These are phyloP conservation scores for Aspergillus sp. DNA, from an alignment of 2,329 filamentous ascomycete species.

Conservation along the genomic window DNA sequence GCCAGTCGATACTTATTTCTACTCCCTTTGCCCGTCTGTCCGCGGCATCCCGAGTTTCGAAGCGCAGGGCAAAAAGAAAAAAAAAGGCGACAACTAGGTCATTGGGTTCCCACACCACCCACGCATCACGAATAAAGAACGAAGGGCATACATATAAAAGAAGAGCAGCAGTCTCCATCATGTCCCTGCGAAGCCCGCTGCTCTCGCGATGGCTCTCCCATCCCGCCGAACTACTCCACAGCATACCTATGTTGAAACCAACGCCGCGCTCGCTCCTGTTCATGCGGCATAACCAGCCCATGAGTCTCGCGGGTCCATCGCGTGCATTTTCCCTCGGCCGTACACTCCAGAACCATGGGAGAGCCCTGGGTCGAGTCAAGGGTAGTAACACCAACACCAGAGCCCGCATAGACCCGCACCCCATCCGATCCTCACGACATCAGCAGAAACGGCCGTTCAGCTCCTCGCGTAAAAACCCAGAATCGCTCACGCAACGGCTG, in stretches of 20 bases:
- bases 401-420: not conserved
- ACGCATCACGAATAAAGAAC: not conserved
- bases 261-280: not conserved
- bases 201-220: conserved; percentile 1
- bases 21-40: not conserved
- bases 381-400: not conserved
- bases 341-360: not conserved
- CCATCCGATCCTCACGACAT: not conserved
- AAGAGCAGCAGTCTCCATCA: not conserved
- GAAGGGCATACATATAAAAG: no score
- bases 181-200: conserved; percentile 7
- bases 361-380: not conserved
- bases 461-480: conserved; percentile 18
- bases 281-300: not conserved
- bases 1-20: not conserved
- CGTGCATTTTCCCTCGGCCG: not conserved
- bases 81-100: not conserved
- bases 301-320: not conserved
- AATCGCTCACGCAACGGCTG: conserved; percentile 60
- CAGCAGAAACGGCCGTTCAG: conserved; percentile 16
- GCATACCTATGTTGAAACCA: not conserved
- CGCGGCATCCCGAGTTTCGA: not conserved
- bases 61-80: not conserved
- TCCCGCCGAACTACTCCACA: not conserved
- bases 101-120: not conserved